These are phyloP conservation scores for Ceratocystis huliohia DNA, from an alignment of 2,329 filamentous ascomycete genomes.

Conservation along the genomic window DNA sequence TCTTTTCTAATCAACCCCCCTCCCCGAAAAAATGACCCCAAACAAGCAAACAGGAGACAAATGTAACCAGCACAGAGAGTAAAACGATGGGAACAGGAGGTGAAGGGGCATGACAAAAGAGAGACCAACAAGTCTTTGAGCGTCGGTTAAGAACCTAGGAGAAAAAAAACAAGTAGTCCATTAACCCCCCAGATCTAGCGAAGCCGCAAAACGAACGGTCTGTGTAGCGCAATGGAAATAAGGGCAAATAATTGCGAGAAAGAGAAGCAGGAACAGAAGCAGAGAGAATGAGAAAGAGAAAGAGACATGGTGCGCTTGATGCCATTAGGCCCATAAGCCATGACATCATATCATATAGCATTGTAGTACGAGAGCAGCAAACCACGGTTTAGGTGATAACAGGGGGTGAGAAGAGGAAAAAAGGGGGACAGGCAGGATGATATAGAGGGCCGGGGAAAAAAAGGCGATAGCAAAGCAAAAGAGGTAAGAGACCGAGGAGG, in stretches of 20 bases:
- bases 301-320: not conserved
- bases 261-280: not conserved
- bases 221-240: not conserved
- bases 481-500: not conserved
- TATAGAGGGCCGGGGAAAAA: too few relatives aligned
- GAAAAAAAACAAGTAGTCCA: not conserved
- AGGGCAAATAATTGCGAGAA: not conserved
- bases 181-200: not conserved
- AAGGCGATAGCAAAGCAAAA: not conserved
- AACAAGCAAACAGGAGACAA: too few relatives aligned
- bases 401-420: not conserved
- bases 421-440: not conserved
- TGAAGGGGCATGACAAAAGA: not conserved
- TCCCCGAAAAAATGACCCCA: too few relatives aligned
- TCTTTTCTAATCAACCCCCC: too few relatives aligned
- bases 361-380: not conserved
- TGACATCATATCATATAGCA: not conserved
- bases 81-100: not conserved
- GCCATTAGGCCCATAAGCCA: not conserved
- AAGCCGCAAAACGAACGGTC: not conserved
- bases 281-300: constrained; percentile 3
- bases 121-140: too few relatives aligned
- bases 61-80: too few relatives aligned
- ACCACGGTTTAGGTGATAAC: not conserved
- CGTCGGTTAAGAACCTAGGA: not conserved